Evolutionary conservation across 345 rosid species (phyloP).

Genomic region (Dipteronia dyeriana): DNA sequence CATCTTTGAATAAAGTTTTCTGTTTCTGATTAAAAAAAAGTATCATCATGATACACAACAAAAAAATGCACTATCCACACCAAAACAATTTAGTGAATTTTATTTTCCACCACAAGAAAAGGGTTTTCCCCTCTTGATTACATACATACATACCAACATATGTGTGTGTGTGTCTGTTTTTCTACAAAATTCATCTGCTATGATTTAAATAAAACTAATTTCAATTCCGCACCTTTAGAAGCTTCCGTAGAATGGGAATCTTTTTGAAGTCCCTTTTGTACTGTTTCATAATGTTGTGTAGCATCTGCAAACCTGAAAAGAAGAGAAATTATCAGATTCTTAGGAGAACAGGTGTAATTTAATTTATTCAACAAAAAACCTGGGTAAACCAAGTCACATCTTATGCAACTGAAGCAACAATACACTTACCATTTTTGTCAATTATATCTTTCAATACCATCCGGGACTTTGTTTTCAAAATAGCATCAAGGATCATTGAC

Average conservation of each 20-base stretch:
- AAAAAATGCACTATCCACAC: neutral
- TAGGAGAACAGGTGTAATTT: constrained; percentile 17
- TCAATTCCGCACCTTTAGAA: constrained; percentile 68
- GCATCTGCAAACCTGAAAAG: constrained; percentile 85
- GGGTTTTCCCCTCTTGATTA: neutral
- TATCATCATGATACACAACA: neutral
- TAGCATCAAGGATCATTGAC: constrained; percentile 99
- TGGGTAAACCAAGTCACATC: constrained; percentile 19
- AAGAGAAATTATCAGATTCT: constrained; percentile 23
- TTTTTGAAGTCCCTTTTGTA: constrained; percentile 85
- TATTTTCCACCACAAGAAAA: neutral
- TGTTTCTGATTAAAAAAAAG: too few species aligned
- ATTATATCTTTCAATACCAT: constrained; percentile 74
- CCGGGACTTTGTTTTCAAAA: constrained; percentile 92
- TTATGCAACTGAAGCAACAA: constrained; percentile 21
- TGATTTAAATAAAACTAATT: neutral
- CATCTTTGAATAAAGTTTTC: too few species aligned
- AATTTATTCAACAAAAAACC: constrained; percentile 7
- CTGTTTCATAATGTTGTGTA: constrained; percentile 95
- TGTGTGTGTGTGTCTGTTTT: neutral
- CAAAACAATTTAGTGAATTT: neutral
- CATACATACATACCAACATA: neutral
- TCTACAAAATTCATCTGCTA: neutral
- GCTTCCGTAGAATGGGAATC: constrained; percentile 96
- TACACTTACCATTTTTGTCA: constrained; percentile 80